Evolutionary conservation across 2,329 filamentous ascomycete genomes (phyloP).

Genomic region (Ophiocordyceps camponoti-saundersi): DNA sequence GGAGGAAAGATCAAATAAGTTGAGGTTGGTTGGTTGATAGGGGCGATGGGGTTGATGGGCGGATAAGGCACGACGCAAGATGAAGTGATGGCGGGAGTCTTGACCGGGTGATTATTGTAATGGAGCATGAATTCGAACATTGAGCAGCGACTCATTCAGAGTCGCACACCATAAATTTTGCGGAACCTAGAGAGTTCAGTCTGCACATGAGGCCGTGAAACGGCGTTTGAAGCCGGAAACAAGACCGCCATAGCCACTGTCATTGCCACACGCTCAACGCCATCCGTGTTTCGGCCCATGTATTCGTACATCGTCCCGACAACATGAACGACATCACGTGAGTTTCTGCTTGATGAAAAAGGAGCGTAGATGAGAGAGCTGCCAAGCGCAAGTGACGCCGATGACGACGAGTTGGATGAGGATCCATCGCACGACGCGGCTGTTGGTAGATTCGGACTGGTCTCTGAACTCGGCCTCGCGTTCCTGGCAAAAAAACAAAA

Average conservation of each 20-base stretch:
- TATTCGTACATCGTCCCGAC: neutral
- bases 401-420: constrained; percentile 76
- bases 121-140: constrained; percentile 12
- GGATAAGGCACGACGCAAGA: neutral
- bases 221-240: neutral
- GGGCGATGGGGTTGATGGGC: neutral
- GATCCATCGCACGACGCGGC: constrained; percentile 85
- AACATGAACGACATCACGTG: constrained; percentile 36
- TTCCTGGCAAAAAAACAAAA: constrained; percentile 43
- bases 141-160: neutral
- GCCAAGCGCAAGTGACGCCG: constrained; percentile 84
- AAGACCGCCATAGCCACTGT: neutral
- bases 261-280: neutral
- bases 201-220: no score
- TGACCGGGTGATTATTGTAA: constrained; percentile 15
- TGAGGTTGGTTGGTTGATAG: neutral
- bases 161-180: neutral
- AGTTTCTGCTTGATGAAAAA: constrained; percentile 99
- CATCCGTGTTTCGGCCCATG: neutral
- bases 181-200: neutral
- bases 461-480: constrained; percentile 96
- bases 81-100: neutral
- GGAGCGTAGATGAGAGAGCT: constrained; percentile 81
- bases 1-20: neutral
- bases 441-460: constrained; percentile 87